Evolutionary conservation across 129 eudicot genomes (phyloP), one percentile per base, ranked within the genome.

Genomic region (Ambrosia artemisiifolia): DNA sequence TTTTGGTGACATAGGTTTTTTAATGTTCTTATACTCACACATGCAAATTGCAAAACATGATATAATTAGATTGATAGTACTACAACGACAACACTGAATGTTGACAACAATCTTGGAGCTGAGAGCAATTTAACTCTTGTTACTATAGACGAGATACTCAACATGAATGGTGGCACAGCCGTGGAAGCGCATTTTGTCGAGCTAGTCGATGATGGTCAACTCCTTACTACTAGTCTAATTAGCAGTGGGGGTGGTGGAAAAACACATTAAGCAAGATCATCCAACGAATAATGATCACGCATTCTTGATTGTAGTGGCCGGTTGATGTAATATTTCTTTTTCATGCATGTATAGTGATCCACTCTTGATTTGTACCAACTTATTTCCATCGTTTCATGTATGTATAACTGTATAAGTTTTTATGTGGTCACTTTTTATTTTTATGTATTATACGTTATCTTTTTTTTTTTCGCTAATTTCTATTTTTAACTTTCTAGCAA

Each of bases 191-290:
- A 10, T 32, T 54, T 24, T 65, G 73, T 65, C 28, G 73, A 75
- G 46, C 8, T 74, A 49, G 6, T 28, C 14, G 46, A 19, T 5
- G 11, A 1, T 30, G 68, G 67, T 59, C 34, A 65, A 28, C 3
- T 65, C 20, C 43, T 75, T 28, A 1, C 60, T 43, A 46, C 79
- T 10, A 57, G 67, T 75, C 79, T 66, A 10, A 75, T 75, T 66
- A 75, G 73, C 12, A 75, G 38, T 4, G 73, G 79, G 0, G 79
- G 79, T 66, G 60, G 67, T 30, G 79, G 79, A 14, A 16, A 67
- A 66, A 40, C 66, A 14, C 71, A 75, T 66, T 55, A 2, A 75
- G 19, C 4, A 61, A 16, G 16, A n/a, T n/a, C 59, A 38, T 61
- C 20, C 5, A 11, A 65, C 14, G 12, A 20, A 46, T 18, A 42